Percentiles rank a stretch among this genome's conserved stretches.
Conservation (phyloP, 257 asterid species). For the Ilex aquifolium region DNA sequence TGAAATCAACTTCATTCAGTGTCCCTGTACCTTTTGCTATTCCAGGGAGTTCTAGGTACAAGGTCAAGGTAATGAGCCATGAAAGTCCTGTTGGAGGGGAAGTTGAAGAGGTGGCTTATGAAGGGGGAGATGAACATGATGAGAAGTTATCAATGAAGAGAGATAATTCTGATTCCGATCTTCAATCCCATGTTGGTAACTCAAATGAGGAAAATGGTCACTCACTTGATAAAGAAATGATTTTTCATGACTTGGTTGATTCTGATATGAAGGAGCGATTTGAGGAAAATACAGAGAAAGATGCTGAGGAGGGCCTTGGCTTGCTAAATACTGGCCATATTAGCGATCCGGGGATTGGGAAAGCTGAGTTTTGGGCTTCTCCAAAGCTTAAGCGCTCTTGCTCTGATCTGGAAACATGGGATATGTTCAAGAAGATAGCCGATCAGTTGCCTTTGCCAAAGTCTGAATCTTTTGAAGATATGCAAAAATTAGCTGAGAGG, state of each 20-base stretch:
- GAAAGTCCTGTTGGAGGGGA: constrained; percentile 45
- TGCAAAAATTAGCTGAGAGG: constrained; percentile 38
- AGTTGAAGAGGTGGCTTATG: constrained; percentile 41
- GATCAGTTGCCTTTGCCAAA: constrained; percentile 23
- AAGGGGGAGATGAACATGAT: constrained; percentile 63
- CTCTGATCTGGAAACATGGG: constrained; percentile 46
- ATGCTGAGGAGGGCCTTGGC: constrained; percentile 22
- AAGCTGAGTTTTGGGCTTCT: constrained; percentile 34
- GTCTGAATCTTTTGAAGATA: constrained; percentile 49
- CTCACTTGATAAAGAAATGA: constrained; percentile 10
- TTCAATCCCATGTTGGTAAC: constrained; percentile 22
- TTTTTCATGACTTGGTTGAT: constrained; percentile 13
- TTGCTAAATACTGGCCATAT: constrained; percentile 37
- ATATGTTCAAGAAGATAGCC: constrained; percentile 21
- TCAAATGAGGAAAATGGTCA: constrained; percentile 24
- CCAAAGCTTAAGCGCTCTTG: constrained; percentile 59
- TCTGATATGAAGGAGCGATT: constrained; percentile 13
- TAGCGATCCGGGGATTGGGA: constrained; percentile 62
- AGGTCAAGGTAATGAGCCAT: constrained; percentile 45
- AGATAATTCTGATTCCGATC: constrained; percentile 40
- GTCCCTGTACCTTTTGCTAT: constrained; percentile 40
- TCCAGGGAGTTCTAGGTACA: constrained; percentile 31
- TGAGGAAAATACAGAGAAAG: constrained; percentile 12
- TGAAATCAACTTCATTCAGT: constrained; percentile 34
- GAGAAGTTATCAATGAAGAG: constrained; percentile 29